Evolutionary conservation across 148 eudicot genomes (phyloP), one percentile per base, ranked within the genome.

Genomic region (Chenopodium suecicum): DNA sequence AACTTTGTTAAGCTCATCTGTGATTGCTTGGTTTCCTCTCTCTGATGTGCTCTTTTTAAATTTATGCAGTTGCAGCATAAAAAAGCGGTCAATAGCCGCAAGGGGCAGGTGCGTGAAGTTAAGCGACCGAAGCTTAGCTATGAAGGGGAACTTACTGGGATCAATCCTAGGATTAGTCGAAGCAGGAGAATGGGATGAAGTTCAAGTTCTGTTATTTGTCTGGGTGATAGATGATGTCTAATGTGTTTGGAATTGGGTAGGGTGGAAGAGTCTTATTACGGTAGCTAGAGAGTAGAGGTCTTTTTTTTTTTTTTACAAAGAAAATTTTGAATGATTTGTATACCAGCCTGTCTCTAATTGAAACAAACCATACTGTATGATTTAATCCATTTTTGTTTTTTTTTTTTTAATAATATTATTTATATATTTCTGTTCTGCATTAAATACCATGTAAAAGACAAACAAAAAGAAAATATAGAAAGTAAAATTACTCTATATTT

Each of bases 61-160:
- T 37, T 19, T 80, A 16, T 82, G 84, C 92, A 94, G 97, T 1
- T n/a, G 60, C 86, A 89, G 87, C 90, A 87, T 75, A 16, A 81
- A 17, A 86, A 86, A 46, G 90, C 90, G 32, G 78, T 76, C 82
- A 79, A 78, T 44, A 77, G 90, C 9, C 89, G 88, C 60, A 71
- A 79, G 68, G 98, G 98, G 23, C 98, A 94, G 83, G 95, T 92
- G 19, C 90, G 88, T 29, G 91, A 87, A 13, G 64, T 86, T 54
- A 88, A 31, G 89, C 84, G 78, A 82, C 88, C 88, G 0, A 27
- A 70, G 3, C 89, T 89, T 71, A 79, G 91, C 31, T 94, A 94
- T 34, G 92, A 87, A 46, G 91, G 98, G 54, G 97, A 94, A 87
- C 23, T 75, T 5, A 76, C 92, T 37, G 98, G 98, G 77, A 94